Conservation (phyloP, 805 yeast species). For the Yarrowia sp. region DNA sequence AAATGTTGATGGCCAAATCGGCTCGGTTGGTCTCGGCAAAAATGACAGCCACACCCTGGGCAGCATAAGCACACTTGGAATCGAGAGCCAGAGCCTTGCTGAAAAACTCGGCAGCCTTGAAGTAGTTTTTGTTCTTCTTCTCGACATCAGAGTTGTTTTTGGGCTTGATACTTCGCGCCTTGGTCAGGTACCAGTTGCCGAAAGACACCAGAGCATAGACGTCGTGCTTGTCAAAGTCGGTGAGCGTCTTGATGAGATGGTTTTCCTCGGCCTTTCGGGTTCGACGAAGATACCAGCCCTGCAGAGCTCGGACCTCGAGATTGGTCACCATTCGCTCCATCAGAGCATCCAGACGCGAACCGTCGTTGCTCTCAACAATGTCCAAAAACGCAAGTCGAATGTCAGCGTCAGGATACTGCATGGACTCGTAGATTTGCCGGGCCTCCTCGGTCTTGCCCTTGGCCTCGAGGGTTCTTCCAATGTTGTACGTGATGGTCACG, state of each 20-base stretch:
- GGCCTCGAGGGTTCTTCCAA: slow-evolving; percentile 69
- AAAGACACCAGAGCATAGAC: slow-evolving; percentile 82
- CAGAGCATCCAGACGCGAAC: slow-evolving; percentile 51
- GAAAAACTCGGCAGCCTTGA: slow-evolving; percentile 87
- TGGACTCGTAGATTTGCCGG: slow-evolving; percentile 54
- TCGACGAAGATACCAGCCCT: slow-evolving; percentile 77
- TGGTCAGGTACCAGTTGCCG: slow-evolving; percentile 76
- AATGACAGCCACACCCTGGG: slow-evolving; percentile 93
- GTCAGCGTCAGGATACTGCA: slow-evolving; percentile 71
- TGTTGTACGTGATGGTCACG: slow-evolving; percentile 60
- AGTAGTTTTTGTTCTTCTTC: slow-evolving; percentile 67
- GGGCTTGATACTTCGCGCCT: slow-evolving; percentile 71
- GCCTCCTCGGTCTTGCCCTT: slow-evolving; percentile 41
- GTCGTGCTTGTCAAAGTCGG: slow-evolving; percentile 76
- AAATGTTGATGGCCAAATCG: slow-evolving; percentile 75
- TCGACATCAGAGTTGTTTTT: slow-evolving; percentile 48
- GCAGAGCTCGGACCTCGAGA: slow-evolving; percentile 82
- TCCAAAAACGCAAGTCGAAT: slow-evolving; percentile 65
- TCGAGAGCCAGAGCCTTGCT: slow-evolving; percentile 85
- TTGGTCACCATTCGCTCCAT: slow-evolving; percentile 55
- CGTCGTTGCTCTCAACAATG: slow-evolving; percentile 44
- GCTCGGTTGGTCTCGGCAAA: slow-evolving; percentile 75
- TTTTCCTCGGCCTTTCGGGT: slow-evolving; percentile 52
- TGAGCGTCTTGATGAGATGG: slow-evolving; percentile 82
- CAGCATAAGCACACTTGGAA: slow-evolving; percentile 86